Percentiles rank a stretch among this genome's conserved stretches.
Evolutionary conservation across 352 stramenopile species (phyloP).

Genomic region (Pythium inflatum): DNA sequence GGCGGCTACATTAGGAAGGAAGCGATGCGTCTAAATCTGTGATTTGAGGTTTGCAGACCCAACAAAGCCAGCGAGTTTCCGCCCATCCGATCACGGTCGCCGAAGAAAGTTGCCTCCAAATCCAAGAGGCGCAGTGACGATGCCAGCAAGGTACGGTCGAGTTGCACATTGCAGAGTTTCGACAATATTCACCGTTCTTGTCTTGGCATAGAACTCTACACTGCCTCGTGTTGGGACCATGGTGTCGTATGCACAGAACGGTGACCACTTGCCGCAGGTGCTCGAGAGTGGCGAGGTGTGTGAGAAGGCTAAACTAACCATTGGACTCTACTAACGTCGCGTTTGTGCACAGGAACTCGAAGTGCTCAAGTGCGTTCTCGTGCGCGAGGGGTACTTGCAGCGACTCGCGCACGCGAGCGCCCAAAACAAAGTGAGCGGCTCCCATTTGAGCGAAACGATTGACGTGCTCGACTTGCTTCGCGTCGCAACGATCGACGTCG

Average conservation of each 20-base stretch:
- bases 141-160: conserved; percentile 5
- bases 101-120: conserved; percentile 24
- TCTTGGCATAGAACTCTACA: conserved; percentile 11
- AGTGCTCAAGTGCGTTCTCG: conserved; percentile 87
- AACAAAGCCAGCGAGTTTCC: conserved; percentile 22
- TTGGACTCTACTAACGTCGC: too few relatives aligned
- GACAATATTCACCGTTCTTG: too few relatives aligned
- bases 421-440: conserved; percentile 45
- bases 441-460: conserved; percentile 69
- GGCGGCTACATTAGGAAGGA: not conserved
- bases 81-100: conserved; percentile 27
- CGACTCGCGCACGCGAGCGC: conserved; percentile 59
- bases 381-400: conserved; percentile 89
- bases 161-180: too few relatives aligned
- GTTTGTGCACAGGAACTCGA: conserved; percentile 83
- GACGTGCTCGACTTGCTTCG: conserved; percentile 89
- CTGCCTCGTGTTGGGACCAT: conserved; percentile 50
- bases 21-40: too few relatives aligned
- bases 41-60: too few relatives aligned
- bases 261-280: conserved; percentile 19
- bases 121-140: conserved; percentile 14
- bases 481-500: conserved; percentile 84
- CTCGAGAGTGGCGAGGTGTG: conserved; percentile 61
- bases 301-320: not conserved
- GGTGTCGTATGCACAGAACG: conserved; percentile 34